A percentile compares a stretch with the other conserved stretches of the same genome.
These are phyloP conservation scores for Corymbia citriodora DNA, from an alignment of 441 rosid species.

Conservation along the genomic window DNA sequence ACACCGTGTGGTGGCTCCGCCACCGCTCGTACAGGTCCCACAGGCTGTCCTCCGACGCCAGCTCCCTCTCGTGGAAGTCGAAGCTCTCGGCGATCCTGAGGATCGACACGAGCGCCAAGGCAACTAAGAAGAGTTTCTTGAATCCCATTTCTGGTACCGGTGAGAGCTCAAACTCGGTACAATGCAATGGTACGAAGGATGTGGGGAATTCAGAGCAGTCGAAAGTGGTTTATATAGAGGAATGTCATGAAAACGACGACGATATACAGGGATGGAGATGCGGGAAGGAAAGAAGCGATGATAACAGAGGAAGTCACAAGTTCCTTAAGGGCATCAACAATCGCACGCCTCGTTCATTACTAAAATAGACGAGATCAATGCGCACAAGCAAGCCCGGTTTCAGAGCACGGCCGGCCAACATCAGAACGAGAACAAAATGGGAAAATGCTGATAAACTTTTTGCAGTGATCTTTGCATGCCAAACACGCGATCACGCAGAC, in stretches of 20 bases:
- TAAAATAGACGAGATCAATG: constrained; percentile 2
- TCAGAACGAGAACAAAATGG: neutral
- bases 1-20: constrained; percentile 78
- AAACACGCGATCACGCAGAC: constrained; percentile 13
- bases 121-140: constrained; percentile 21
- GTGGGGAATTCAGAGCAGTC: neutral
- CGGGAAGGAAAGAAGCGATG: constrained; percentile 8
- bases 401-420: neutral
- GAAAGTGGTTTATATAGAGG: constrained; percentile 27
- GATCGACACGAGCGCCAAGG: constrained; percentile 25
- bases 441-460: constrained; percentile 8
- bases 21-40: constrained; percentile 79
- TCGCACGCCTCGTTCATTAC: neutral
- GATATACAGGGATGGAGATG: neutral
- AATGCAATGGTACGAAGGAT: constrained; percentile 11
- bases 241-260: neutral
- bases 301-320: constrained; percentile 39
- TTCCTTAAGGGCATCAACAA: constrained; percentile 51
- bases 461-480: constrained; percentile 12
- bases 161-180: neutral
- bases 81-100: constrained; percentile 38
- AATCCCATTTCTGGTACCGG: constrained; percentile 20
- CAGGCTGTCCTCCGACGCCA: constrained; percentile 55
- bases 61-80: constrained; percentile 61
- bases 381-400: neutral